Evolutionary conservation across 2,329 filamentous ascomycete species (phyloP).

Genomic region (Fusarium sp.): DNA sequence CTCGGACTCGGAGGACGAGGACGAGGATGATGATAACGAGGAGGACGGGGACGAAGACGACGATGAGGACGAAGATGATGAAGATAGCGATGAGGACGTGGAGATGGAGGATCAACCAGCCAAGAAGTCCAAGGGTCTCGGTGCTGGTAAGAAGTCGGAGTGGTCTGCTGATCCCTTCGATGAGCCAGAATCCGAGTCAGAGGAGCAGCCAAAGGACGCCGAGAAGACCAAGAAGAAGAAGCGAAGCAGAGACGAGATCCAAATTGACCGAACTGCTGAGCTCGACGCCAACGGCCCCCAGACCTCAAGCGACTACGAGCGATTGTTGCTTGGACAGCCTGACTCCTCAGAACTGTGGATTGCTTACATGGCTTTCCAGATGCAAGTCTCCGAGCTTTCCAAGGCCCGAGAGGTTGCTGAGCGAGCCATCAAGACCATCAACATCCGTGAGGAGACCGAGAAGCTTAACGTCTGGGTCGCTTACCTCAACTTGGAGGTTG

Average conservation of each 20-base stretch:
- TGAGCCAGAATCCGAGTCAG: conserved; percentile 65
- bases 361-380: conserved; percentile 98
- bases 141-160: conserved; percentile 81
- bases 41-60: conserved; percentile 52
- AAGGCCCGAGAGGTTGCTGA: conserved; percentile 91
- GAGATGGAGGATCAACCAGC: conserved; percentile 55
- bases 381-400: conserved; percentile 87
- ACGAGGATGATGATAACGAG: conserved; percentile 40
- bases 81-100: conserved; percentile 51
- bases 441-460: conserved; percentile 88
- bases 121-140: conserved; percentile 50
- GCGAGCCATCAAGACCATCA: conserved; percentile 90
- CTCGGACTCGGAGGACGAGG: conserved; percentile 54
- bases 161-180: conserved; percentile 81
- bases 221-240: conserved; percentile 70
- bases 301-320: conserved; percentile 91
- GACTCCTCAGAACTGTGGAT: conserved; percentile 96
- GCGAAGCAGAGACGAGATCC: conserved; percentile 78
- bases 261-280: conserved; percentile 91
- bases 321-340: conserved; percentile 88
- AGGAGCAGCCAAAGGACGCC: conserved; percentile 49
- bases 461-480: conserved; percentile 97
- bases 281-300: conserved; percentile 90
- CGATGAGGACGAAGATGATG: conserved; percentile 56
- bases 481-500: conserved; percentile 91